Conservation (phyloP, 1,284 basidiomycete species). For the Apiotrichum mycotoxinovorans region DNA sequence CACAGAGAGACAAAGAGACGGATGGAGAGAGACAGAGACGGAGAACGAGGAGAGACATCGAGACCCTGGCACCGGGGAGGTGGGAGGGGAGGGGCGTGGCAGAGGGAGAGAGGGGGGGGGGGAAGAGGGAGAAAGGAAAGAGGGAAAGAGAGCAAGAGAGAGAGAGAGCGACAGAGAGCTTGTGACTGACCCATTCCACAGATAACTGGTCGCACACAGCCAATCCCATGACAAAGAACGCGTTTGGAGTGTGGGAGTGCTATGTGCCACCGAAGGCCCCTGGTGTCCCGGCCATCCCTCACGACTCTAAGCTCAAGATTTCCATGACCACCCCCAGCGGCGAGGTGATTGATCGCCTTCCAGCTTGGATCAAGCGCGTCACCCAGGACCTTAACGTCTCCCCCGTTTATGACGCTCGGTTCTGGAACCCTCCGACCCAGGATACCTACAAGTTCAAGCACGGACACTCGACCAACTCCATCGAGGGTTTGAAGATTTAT, state of each 20-base stretch:
- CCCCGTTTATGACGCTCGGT: conserved; percentile 91
- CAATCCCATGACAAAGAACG: conserved; percentile 78
- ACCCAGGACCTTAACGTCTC: conserved; percentile 89
- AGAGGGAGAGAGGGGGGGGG: no score
- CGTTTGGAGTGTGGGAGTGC: conserved; percentile 93
- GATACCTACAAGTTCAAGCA: conserved; percentile 81
- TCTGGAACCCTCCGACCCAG: conserved; percentile 85
- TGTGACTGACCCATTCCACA: conserved; percentile 40
- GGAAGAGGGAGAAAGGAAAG: no score
- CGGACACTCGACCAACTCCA: conserved; percentile 37
- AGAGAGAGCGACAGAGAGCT: conserved; percentile 58
- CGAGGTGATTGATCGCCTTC: conserved; percentile 81
- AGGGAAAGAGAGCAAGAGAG: no score
- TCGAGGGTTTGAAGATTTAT: conserved; percentile 74
- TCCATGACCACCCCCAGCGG: conserved; percentile 76
- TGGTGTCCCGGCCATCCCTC: conserved; percentile 79
- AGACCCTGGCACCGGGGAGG: no score
- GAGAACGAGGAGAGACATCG: no score
- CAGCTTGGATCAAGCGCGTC: conserved; percentile 90
- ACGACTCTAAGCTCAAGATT: conserved; percentile 93
- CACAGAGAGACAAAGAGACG: no score
- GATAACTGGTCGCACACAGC: conserved; percentile 82
- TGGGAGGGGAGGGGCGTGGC: no score
- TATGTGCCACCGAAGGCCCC: conserved; percentile 65
- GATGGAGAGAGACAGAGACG: no score